Percentiles rank a stretch among this genome's conserved stretches.
phyloP scores from a whole-genome alignment of 1,284 basidiomycete genomes.

The Heterobasidion irregulare region DNA sequence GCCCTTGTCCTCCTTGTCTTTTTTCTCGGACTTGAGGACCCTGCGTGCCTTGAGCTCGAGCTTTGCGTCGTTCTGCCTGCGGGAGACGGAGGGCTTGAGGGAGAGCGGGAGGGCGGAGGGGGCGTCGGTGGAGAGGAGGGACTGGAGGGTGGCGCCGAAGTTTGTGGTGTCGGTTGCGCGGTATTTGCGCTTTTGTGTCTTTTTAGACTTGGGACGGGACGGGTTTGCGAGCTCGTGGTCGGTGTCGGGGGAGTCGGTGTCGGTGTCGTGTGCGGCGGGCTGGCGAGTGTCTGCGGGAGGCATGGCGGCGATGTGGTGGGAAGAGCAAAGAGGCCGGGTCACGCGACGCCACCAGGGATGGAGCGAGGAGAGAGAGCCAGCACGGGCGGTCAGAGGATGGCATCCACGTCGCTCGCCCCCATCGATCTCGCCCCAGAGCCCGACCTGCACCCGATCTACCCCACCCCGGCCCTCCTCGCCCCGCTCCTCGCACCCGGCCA shows the following conservation, averaged over 20 bases:
- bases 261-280: not conserved
- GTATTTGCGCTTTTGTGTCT: conserved; percentile 73
- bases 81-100: conserved; percentile 62
- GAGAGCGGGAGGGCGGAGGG: conserved; percentile 64
- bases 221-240: conserved; percentile 54
- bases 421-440: conserved; percentile 61
- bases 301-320: not conserved
- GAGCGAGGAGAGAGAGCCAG: too few relatives aligned
- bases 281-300: not conserved
- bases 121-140: conserved; percentile 56
- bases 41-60: conserved; percentile 64
- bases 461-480: conserved; percentile 53
- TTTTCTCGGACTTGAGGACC: conserved; percentile 59
- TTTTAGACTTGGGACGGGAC: conserved; percentile 56
- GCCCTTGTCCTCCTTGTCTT: conserved; percentile 68
- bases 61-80: conserved; percentile 65
- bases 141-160: conserved; percentile 66
- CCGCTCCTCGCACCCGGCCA: conserved; percentile 56
- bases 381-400: conserved; percentile 8
- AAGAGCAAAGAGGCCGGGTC: not conserved
- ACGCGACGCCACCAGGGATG: not conserved
- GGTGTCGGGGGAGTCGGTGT: conserved; percentile 37
- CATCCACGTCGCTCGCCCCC: conserved; percentile 14
- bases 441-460: conserved; percentile 70
- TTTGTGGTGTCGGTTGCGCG: conserved; percentile 66